These are phyloP conservation scores for Populus hybrid DNA, from an alignment of 441 rosid species.

Conservation along the genomic window DNA sequence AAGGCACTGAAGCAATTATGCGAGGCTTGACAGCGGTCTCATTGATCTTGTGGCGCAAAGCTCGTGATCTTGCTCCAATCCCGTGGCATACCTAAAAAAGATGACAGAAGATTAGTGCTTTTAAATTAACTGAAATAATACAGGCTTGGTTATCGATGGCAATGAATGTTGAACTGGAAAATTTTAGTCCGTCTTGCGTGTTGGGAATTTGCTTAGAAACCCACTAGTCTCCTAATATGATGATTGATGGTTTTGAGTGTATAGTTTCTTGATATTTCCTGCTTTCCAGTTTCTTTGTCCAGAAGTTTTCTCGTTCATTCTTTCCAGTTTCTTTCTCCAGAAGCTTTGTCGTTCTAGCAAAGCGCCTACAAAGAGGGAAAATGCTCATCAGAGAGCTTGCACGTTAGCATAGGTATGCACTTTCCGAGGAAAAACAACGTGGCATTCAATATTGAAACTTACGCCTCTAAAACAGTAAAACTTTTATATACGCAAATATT, in stretches of 20 bases:
- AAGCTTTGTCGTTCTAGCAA: too few relatives aligned
- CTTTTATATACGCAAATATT: too few relatives aligned
- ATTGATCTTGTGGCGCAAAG: too few relatives aligned
- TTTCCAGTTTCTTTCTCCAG: background rate
- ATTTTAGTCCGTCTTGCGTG: background rate
- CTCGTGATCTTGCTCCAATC: too few relatives aligned
- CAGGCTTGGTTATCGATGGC: background rate
- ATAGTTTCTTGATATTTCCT: too few relatives aligned
- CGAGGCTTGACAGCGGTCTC: conserved; percentile 35
- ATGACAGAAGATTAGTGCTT: background rate
- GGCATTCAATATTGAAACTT: too few relatives aligned
- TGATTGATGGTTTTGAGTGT: background rate
- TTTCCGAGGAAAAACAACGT: too few relatives aligned
- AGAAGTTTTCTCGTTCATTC: background rate
- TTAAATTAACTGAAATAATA: too few relatives aligned
- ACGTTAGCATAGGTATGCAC: background rate
- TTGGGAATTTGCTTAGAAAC: background rate
- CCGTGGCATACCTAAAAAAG: background rate
- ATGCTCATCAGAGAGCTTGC: background rate
- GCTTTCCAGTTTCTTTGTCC: background rate
- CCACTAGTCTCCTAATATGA: background rate
- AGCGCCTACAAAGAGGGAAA: too few relatives aligned
- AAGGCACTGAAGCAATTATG: conserved; percentile 63
- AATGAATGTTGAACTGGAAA: background rate
- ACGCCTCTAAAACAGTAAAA: too few relatives aligned